Evolutionary conservation across 169 alveolate species (phyloP).

Genomic region (Plasmodium inui): DNA sequence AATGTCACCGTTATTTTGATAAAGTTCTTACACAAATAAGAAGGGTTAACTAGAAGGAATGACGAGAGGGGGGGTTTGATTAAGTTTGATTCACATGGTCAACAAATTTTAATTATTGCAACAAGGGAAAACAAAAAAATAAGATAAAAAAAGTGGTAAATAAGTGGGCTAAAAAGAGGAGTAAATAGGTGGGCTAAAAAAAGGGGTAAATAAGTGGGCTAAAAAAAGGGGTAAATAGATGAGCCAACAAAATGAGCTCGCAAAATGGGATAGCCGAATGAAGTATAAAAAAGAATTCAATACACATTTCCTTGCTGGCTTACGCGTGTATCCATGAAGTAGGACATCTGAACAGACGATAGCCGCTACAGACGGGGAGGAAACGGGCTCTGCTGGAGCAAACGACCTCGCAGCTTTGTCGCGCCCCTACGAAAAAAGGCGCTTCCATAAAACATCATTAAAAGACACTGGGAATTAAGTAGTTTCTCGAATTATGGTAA

Average conservation of each 20-base stretch:
- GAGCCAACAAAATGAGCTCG: neutral
- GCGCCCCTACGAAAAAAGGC: neutral
- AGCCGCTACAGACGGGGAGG: neutral
- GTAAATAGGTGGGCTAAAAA: neutral
- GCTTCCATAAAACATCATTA: neutral
- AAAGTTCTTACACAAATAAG: slow-evolving; percentile 58
- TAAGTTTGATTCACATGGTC: slow-evolving; percentile 20
- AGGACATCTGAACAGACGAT: neutral
- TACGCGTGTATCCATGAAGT: neutral
- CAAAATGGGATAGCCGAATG: neutral
- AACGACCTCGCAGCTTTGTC: neutral
- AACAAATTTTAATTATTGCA: slow-evolving; percentile 54
- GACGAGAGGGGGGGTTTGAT: neutral
- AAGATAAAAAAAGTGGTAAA: neutral
- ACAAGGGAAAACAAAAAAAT: slow-evolving; percentile 10
- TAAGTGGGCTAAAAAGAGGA: neutral
- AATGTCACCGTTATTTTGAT: slow-evolving; percentile 74
- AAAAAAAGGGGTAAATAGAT: too few species aligned
- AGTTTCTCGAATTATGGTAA: slow-evolving; percentile 31
- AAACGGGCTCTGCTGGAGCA: neutral
- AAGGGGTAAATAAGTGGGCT: neutral
- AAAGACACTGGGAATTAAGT: slow-evolving; percentile 27
- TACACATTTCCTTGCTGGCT: neutral
- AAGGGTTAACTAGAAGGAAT: slow-evolving; percentile 20
- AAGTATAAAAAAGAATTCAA: neutral